A percentile compares a stretch with the other conserved stretches of the same genome.
Conservation (phyloP, 257 asterid species). For the Salvia miltiorrhiza region DNA sequence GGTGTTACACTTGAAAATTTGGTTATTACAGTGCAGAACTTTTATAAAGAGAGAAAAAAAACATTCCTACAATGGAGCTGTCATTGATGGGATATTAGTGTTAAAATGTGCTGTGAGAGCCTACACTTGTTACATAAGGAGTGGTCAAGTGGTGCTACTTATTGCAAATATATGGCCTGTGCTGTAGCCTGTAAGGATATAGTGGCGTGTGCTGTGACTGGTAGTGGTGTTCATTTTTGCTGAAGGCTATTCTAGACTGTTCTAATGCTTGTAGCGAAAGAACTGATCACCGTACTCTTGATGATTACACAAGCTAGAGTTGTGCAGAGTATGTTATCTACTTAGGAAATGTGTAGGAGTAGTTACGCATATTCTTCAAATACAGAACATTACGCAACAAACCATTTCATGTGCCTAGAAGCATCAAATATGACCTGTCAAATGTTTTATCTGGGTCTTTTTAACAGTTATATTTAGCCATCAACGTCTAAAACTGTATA, state of each 20-base stretch:
- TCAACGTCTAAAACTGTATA: background rate
- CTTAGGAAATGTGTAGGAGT: background rate
- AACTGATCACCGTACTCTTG: background rate
- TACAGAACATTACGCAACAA: background rate
- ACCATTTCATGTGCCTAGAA: background rate
- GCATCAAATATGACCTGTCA: slow-evolving; percentile 4
- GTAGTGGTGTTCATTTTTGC: background rate
- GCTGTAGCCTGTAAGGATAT: background rate
- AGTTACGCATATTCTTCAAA: background rate
- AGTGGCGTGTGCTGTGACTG: background rate
- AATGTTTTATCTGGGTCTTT: slow-evolving; percentile 1
- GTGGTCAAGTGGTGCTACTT: background rate
- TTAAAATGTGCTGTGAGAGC: background rate
- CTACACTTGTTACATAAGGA: slow-evolving; percentile 1
- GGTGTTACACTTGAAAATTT: slow-evolving; percentile 7
- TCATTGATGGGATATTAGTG: background rate
- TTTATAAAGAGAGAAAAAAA: background rate
- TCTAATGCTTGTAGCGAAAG: background rate
- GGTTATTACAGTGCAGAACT: background rate
- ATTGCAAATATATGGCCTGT: background rate
- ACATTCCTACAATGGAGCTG: background rate
- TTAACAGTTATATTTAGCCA: background rate
- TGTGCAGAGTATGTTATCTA: background rate
- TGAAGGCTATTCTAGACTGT: background rate
- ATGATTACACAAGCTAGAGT: background rate